Base-by-base conservation (phyloP, 2,329 filamentous ascomycete species). In the Zalaria sp. region DNA sequence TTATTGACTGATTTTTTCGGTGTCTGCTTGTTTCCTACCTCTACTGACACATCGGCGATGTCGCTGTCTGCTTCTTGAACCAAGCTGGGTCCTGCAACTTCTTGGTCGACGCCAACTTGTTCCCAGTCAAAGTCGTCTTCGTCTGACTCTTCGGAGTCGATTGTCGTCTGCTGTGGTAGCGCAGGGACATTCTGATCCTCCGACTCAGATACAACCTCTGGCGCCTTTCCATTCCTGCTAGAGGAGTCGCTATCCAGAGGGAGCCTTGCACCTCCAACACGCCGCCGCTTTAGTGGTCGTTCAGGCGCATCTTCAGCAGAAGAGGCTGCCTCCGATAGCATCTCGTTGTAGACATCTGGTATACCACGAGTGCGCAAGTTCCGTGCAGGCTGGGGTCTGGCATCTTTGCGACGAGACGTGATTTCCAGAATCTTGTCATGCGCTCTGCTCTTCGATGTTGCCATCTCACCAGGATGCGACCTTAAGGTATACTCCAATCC, bases 81-180 rank as follows among this genome's bases (percentile, higher is more conserved):
- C 36, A 50, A 46, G 50, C 38, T 34, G 55, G 46, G 42, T 52
- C 49, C 4, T 38, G 28, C 10, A 37, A 41, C 47, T 10, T 54
- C 47, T 4, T 59, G 55, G n/a, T 63, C 57, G 11, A 72, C 55
- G 42, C 69, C 66, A 37, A 78, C 66, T 47, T 78, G 75, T 57
- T 82, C 77, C 68, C 77, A 82, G 37, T 78, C 75, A 45, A 73
- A 60, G 40, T 79, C 75, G 40, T 67, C 69, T 27, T 71, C 69
- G 7, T 62, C 64, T 7, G 73, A 74, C n/a, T 72, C 72, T 45
- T 75, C 73, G 10, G 46, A 48, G 35, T 48, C 46, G 3, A 44
- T 37, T 8, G 41, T 34, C 6, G 44, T 48, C 38, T 48, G 46
- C 9, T 37, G 41, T 25, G 35, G 44, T 32, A 8, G 39, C 8